phyloP scores from a whole-genome alignment of 139 green algal species.

The Chlamydomonas asymmetrica region DNA sequence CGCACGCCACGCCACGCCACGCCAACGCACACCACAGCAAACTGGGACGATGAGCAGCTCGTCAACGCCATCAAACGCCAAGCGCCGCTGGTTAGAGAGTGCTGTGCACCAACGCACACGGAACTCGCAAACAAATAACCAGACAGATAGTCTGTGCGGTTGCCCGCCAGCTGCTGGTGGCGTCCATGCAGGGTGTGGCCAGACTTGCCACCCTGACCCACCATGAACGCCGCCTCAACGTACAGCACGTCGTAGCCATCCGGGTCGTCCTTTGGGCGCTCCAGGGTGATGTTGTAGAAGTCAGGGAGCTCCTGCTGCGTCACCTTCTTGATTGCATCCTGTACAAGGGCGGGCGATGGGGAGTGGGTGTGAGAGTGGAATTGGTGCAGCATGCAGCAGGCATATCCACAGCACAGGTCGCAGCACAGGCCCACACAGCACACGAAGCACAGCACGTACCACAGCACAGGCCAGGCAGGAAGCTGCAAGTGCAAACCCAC shows the following conservation, averaged over 20 bases:
- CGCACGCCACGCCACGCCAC: neutral
- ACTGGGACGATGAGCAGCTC: neutral
- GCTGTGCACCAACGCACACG: neutral
- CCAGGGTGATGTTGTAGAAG: constrained; percentile 95
- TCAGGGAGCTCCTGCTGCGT: constrained; percentile 68
- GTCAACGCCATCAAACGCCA: neutral
- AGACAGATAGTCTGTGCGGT: too few relatives aligned
- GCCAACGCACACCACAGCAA: neutral
- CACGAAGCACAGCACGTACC: neutral
- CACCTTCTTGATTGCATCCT: constrained; percentile 55
- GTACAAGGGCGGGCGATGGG: neutral
- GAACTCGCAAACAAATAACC: neutral
- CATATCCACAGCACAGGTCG: too few relatives aligned
- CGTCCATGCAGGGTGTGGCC: too few relatives aligned
- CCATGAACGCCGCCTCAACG: constrained; percentile 89
- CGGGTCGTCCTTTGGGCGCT: constrained; percentile 72
- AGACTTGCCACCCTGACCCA: too few relatives aligned
- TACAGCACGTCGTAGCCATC: constrained; percentile 86
- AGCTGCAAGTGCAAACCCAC: neutral
- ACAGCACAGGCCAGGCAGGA: neutral
- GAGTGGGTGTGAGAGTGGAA: neutral
- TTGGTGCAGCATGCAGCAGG: too few relatives aligned
- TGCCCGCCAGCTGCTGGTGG: too few relatives aligned
- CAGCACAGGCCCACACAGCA: too few relatives aligned
- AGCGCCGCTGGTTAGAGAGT: neutral